Evolutionary conservation across 805 yeast species (phyloP), one percentile per base, ranked within the genome.

Genomic region (Schizosaccharomyces octosporus): DNA sequence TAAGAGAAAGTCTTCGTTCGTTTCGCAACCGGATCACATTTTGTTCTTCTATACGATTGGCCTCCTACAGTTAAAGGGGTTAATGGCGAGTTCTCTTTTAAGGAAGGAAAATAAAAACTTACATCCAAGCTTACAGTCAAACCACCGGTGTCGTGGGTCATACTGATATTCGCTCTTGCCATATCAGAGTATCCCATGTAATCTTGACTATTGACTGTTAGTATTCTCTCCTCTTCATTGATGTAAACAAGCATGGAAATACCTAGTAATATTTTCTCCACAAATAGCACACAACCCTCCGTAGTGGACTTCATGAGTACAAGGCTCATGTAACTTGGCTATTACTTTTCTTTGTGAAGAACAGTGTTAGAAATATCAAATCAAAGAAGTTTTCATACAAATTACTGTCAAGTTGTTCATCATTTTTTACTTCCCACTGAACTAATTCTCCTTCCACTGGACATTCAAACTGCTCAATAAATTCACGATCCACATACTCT

Each of bases 201-300:
- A 69, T 89, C 97, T 62, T 76, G 76, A 60, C 80, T 83, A 63
- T 36, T 48, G 2, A 17, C 5, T 48, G 43, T 15, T 5, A 43
- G 21, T 21, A 29, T 6, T 19, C 17, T 11, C 51, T 36, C 5
- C 19, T 32, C 17, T 13, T 21, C 27, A 27, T 27, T 31, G 32
- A 59, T 2, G 29, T 31, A 41, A 55, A 9, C 5, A 21, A 27
- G 19, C 64, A 11, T 63, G 17, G n/a, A 15, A 63, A n/a, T 63
- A 64, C 64, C 43, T 57, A 5, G 67, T 65, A 9, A 93, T 78
- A 6, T 85, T 79, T 63, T 80, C 81, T 5, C 97, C 97, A 70
- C 98, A 90, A 24, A 87, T 72, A 0, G 96, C 97, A 73, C 98
- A 90, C 55, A 90, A 76, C 0, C 97, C 97, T 15, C 95, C 95